Evolutionary conservation across 78 protist species (phyloP).

Genomic region (Dictyostelium brefeldianum): DNA sequence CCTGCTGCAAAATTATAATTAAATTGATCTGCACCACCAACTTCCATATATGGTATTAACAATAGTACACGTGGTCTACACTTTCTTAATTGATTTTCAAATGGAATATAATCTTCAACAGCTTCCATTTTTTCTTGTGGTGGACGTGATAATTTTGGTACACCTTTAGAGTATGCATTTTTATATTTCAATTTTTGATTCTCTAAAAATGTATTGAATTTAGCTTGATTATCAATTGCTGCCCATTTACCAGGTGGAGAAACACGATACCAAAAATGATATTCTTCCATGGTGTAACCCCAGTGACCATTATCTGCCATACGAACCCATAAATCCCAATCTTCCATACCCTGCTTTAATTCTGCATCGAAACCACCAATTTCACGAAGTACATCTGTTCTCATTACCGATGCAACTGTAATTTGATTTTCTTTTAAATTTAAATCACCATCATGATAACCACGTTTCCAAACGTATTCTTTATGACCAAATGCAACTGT

Average conservation of each 20-base stretch:
- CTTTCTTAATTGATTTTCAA: slow-evolving; percentile 27
- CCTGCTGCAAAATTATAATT: slow-evolving; percentile 73
- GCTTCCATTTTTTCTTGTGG: slow-evolving; percentile 68
- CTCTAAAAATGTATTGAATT: slow-evolving; percentile 16
- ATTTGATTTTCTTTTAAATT: slow-evolving; percentile 66
- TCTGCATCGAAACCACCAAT: slow-evolving; percentile 65
- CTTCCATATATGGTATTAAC: slow-evolving; percentile 57
- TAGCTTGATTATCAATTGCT: slow-evolving; percentile 36
- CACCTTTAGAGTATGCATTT: slow-evolving; percentile 50
- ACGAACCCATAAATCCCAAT: slow-evolving; percentile 76
- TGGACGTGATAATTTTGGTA: slow-evolving; percentile 43
- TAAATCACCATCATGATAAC: slow-evolving; percentile 71
- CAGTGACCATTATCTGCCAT: slow-evolving; percentile 81
- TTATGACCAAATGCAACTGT: slow-evolving; percentile 64
- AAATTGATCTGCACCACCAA: slow-evolving; percentile 84
- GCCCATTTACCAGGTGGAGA: slow-evolving; percentile 80
- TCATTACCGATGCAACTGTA: slow-evolving; percentile 71
- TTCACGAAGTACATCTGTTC: slow-evolving; percentile 42
- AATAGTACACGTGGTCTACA: slow-evolving; percentile 61
- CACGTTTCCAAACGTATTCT: slow-evolving; percentile 48
- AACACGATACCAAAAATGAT: slow-evolving; percentile 62
- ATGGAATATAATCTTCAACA: slow-evolving; percentile 17
- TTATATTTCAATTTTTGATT: slow-evolving; percentile 52
- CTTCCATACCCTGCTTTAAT: slow-evolving; percentile 61
- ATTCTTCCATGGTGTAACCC: slow-evolving; percentile 69